phyloP scores from a whole-genome alignment of 805 yeast species.

The Monosporozyma servazzii region DNA sequence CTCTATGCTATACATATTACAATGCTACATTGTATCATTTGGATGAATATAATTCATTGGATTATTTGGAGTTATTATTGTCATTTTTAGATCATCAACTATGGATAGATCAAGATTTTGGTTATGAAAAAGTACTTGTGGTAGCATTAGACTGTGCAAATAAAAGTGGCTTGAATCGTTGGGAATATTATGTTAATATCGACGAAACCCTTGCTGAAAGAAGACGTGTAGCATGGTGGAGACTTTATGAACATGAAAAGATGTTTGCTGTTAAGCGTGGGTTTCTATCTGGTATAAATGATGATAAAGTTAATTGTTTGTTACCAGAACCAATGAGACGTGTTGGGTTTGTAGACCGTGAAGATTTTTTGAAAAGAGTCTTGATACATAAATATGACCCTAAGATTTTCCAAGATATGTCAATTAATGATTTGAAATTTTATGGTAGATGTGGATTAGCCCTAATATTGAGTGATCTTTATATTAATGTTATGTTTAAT shows the following conservation, averaged over 20 bases:
- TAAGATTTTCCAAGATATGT: slow-evolving; percentile 9
- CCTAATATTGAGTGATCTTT: slow-evolving; percentile 16
- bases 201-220: slow-evolving; percentile 24
- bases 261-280: slow-evolving; percentile 11
- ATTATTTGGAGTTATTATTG: slow-evolving; percentile 23
- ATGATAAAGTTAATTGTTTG: slow-evolving; percentile 18
- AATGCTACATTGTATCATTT: slow-evolving; percentile 20
- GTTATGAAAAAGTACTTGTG: slow-evolving; percentile 18
- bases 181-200: slow-evolving; percentile 29
- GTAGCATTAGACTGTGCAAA: slow-evolving; percentile 20
- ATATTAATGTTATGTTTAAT: slow-evolving; percentile 15
- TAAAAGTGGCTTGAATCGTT: slow-evolving; percentile 22
- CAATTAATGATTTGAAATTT: slow-evolving; percentile 8
- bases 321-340: slow-evolving; percentile 20
- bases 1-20: slow-evolving; percentile 19
- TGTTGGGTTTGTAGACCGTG: slow-evolving; percentile 17
- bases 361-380: slow-evolving; percentile 10
- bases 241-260: slow-evolving; percentile 20
- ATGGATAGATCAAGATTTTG: slow-evolving; percentile 23
- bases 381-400: background rate
- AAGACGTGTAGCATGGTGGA: slow-evolving; percentile 27
- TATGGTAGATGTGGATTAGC: slow-evolving; percentile 17
- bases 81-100: slow-evolving; percentile 18
- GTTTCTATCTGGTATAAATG: slow-evolving; percentile 15
- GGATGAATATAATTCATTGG: slow-evolving; percentile 8